Evolutionary conservation across 176 grass and related monocot species (phyloP).

Genomic region (Poa annua): DNA sequence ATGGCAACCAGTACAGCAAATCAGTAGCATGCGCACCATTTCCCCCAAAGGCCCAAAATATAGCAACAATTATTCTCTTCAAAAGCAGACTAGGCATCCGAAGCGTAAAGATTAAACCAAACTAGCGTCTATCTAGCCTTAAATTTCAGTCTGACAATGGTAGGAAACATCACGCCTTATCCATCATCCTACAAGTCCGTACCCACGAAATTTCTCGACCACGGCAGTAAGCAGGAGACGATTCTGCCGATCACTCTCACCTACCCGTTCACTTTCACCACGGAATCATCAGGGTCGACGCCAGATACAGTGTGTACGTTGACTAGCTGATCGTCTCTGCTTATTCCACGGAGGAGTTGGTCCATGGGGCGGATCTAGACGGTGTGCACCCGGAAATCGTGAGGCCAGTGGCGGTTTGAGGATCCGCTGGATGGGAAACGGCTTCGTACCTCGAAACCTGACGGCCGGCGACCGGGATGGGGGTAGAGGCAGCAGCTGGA

Average conservation of each 20-base stretch:
- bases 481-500: neutral
- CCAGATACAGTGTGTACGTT: neutral
- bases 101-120: neutral
- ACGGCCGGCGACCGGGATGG: neutral
- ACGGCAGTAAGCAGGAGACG: too few species aligned
- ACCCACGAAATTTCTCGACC: neutral
- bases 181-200: neutral
- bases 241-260: neutral
- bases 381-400: neutral
- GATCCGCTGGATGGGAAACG: neutral
- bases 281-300: neutral
- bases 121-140: neutral
- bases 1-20: neutral
- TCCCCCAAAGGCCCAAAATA: neutral
- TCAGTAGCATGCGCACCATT: neutral
- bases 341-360: neutral
- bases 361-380: neutral
- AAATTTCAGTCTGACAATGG: neutral
- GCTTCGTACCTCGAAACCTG: neutral
- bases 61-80: neutral
- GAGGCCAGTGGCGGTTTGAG: neutral
- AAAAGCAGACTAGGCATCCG: neutral
- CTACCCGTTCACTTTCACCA: neutral
- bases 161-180: neutral
- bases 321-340: neutral